Evolutionary conservation across 1,139 yeast genomes (phyloP), one percentile per base, ranked within the genome.

Genomic region (Scheffersomyces quercinus): DNA sequence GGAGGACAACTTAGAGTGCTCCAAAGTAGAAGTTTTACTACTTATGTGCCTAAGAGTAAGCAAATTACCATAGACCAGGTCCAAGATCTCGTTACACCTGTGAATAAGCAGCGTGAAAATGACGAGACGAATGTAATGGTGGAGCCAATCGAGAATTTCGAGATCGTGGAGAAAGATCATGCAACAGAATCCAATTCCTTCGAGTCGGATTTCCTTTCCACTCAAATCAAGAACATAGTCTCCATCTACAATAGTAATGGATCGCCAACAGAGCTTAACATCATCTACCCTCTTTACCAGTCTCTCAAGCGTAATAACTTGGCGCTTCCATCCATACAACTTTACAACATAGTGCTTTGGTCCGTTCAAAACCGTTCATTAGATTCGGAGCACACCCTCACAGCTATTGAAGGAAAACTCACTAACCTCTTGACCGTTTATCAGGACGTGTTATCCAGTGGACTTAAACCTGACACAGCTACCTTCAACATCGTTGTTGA

Each of bases 361-460:
- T 71, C 77, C n/a, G 59, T 74, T 2, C 47, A 60, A 1, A 35
- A 46, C 35, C 57, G 79, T 47, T 45, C 62, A 0, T 52, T 71
- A 36, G 71, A 72, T 45, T 40, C 51, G 6, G 62, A 59, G 9
- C 16, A 39, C 2, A 44, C 55, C 3, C 43, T 68, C 5, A 62
- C 56, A 28, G 62, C 65, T 14, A 62, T 68, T 12, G 79, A 74
- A 50, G 51, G 58, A 20, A 65, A 65, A 53, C 68, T 85, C 54
- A 84, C 88, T 3, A 79, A 75, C 42, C 59, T 85, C 47, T 65
- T 85, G 49, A 83, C 82, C 12, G 81, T 84, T 33, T 85, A 85
- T 58, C 87, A 85, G 43, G 90, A 84, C 55, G 64, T 84, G 54
- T 68, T 85, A 20, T 37, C 35, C 24, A 46, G 49, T 12, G 39